phyloP scores from a whole-genome alignment of 2,329 filamentous ascomycete genomes.

The Keithomyces neogunnii region DNA sequence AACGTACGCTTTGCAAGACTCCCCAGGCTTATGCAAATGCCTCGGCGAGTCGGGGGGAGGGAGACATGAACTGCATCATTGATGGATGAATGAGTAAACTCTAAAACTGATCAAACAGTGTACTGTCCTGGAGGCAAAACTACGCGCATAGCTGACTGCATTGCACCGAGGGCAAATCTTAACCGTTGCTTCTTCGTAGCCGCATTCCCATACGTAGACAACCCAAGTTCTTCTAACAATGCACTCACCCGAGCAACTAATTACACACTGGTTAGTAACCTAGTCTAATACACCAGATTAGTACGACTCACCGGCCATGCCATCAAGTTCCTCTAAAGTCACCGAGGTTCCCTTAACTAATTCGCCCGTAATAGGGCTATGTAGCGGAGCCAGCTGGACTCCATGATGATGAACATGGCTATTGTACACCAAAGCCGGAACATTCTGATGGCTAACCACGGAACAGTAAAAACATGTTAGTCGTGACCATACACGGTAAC shows the following conservation, averaged over 20 bases:
- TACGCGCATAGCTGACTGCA: not conserved
- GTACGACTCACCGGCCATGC: not conserved
- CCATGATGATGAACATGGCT: not conserved
- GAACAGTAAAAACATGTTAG: not conserved
- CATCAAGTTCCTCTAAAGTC: not conserved
- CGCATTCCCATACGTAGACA: not conserved
- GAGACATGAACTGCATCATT: no score
- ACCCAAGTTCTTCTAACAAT: not conserved
- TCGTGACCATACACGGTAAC: not conserved
- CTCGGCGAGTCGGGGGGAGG: no score
- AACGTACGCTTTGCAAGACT: no score
- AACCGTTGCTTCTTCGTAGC: not conserved
- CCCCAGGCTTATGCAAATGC: no score
- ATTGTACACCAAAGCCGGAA: not conserved
- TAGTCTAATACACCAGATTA: not conserved
- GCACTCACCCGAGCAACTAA: not conserved
- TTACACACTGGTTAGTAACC: not conserved
- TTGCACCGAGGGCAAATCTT: not conserved
- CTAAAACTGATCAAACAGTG: not conserved
- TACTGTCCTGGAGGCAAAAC: not conserved
- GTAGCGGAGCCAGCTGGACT: not conserved
- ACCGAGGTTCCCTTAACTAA: not conserved
- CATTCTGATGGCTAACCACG: not conserved
- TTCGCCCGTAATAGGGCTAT: not conserved
- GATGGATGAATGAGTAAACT: not conserved